phyloP scores from a whole-genome alignment of 208 protist genomes.

The Wallacemonas sp. region DNA sequence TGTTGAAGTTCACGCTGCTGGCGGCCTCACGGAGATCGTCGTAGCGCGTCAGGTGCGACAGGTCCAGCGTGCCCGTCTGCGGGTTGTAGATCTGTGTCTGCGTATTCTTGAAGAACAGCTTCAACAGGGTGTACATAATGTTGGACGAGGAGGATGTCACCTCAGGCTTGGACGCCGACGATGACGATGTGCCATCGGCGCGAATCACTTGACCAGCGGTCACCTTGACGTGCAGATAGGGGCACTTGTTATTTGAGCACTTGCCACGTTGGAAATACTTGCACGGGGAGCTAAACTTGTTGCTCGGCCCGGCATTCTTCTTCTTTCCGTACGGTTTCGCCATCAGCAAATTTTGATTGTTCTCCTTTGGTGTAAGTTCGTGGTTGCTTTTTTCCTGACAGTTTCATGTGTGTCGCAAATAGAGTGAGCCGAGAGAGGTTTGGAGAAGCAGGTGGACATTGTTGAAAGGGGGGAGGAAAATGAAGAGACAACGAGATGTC shows the following conservation, averaged over 20 bases:
- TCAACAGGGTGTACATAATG: constrained; percentile 79
- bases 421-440: too few species aligned
- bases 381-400: too few species aligned
- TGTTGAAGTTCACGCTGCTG: constrained; percentile 85
- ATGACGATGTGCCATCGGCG: constrained; percentile 15
- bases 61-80: constrained; percentile 50
- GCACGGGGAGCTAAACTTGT: constrained; percentile 47
- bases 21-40: constrained; percentile 60
- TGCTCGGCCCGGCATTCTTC: constrained; percentile 29
- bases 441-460: too few species aligned
- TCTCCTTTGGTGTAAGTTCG: too few species aligned
- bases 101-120: constrained; percentile 91
- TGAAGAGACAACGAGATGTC: too few species aligned
- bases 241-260: constrained; percentile 75
- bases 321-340: constrained; percentile 70
- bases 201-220: constrained; percentile 19
- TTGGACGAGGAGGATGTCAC: constrained; percentile 22
- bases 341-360: constrained; percentile 34
- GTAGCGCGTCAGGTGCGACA: constrained; percentile 48
- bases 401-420: too few species aligned
- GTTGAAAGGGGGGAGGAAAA: too few species aligned
- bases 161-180: constrained; percentile 17
- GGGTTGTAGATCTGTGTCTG: constrained; percentile 60
- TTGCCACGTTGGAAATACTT: constrained; percentile 71
- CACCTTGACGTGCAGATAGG: constrained; percentile 72